Evolutionary conservation across 2,329 filamentous ascomycete species (phyloP).

Genomic region (Colletotrichum camelliae): DNA sequence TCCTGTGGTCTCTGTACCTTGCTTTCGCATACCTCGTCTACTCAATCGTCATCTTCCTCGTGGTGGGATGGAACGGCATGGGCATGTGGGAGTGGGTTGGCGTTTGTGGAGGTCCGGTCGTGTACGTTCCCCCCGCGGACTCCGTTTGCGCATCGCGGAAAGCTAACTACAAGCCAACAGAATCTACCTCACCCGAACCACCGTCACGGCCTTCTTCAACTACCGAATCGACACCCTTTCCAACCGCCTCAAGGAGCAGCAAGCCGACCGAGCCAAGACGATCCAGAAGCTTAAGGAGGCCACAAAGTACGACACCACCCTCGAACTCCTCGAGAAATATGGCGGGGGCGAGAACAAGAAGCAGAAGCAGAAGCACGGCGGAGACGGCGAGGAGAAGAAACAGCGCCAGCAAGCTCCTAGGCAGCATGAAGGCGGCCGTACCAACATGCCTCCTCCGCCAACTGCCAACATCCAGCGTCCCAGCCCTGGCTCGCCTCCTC

Average conservation of each 20-base stretch:
- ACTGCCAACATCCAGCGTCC: constrained; percentile 66
- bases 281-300: constrained; percentile 95
- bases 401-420: constrained; percentile 25
- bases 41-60: constrained; percentile 79
- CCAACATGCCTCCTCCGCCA: constrained; percentile 60
- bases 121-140: constrained; percentile 56
- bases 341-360: constrained; percentile 67
- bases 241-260: constrained; percentile 72
- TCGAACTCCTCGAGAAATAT: constrained; percentile 93
- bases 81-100: constrained; percentile 78
- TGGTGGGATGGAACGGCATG: constrained; percentile 84
- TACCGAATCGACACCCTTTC: constrained; percentile 78
- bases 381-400: constrained; percentile 31
- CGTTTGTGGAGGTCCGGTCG: constrained; percentile 76
- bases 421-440: constrained; percentile 41
- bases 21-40: constrained; percentile 90
- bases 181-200: constrained; percentile 78
- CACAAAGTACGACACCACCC: constrained; percentile 94
- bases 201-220: constrained; percentile 75
- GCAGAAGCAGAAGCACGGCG: constrained; percentile 32
- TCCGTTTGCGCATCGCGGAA: not conserved
- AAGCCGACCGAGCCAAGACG: constrained; percentile 81
- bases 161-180: constrained; percentile 44
- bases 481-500: constrained; percentile 33
- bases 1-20: constrained; percentile 89